A percentile compares a stretch with the other conserved stretches of the same genome.
These are phyloP conservation scores for Raphanus raphanistrum DNA, from an alignment of 345 rosid genomes.

Conservation along the genomic window DNA sequence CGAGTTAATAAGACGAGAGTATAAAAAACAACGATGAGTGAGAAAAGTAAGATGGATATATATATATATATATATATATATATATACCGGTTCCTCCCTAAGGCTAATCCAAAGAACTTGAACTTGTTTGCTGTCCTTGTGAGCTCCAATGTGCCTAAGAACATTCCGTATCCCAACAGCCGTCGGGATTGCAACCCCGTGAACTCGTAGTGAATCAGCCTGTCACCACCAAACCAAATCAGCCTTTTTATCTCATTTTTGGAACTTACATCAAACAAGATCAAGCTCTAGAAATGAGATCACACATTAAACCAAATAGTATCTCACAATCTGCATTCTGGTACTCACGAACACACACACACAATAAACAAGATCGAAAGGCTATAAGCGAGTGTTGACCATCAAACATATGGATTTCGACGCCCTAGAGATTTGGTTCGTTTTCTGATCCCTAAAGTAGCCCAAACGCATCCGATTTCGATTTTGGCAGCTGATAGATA, in stretches of 20 bases:
- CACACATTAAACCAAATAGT: neutral
- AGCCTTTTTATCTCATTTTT: neutral
- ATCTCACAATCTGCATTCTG: constrained; percentile 2
- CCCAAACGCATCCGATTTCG: neutral
- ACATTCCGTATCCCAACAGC: constrained; percentile 82
- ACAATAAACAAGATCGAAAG: constrained; percentile 7
- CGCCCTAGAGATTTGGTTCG: too few species aligned
- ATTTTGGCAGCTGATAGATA: constrained; percentile 1
- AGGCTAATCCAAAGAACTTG: constrained; percentile 90
- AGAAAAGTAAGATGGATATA: too few species aligned
- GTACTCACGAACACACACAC: neutral
- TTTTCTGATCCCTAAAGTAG: neutral
- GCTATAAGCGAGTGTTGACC: neutral
- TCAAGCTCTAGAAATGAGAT: neutral
- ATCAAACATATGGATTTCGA: neutral
- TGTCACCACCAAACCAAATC: constrained; percentile 35
- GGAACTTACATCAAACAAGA: neutral
- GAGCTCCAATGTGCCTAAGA: constrained; percentile 77
- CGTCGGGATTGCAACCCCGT: constrained; percentile 95
- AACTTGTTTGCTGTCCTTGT: constrained; percentile 56
- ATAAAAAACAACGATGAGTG: neutral
- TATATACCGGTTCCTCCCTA: constrained; percentile 93
- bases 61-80: too few species aligned
- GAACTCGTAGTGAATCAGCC: constrained; percentile 82
- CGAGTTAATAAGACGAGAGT: constrained; percentile 11